A percentile compares a stretch with the other conserved stretches of the same genome.
phyloP scores from a whole-genome alignment of 441 rosid genomes.

The Brassica hybrid region DNA sequence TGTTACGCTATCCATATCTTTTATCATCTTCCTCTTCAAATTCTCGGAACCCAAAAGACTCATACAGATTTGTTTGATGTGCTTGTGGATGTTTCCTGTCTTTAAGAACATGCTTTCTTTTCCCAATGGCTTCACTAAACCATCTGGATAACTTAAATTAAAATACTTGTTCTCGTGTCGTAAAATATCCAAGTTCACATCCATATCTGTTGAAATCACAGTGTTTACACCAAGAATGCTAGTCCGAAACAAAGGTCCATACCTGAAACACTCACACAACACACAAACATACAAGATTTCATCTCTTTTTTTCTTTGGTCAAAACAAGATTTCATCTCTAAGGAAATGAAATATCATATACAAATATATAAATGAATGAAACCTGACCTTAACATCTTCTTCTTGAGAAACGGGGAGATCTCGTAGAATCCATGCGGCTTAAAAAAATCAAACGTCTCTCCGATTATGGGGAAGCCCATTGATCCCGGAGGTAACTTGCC shows the following conservation, averaged over 20 bases:
- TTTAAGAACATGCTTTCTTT: conserved; percentile 17
- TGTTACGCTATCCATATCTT: conserved; percentile 23
- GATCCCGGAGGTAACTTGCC: conserved; percentile 61
- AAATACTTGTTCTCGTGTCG: conserved; percentile 30
- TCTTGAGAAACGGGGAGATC: conserved; percentile 47
- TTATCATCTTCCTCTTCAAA: conserved; percentile 6
- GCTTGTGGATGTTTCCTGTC: conserved; percentile 23
- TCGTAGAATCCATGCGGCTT: conserved; percentile 44
- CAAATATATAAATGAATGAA: neutral
- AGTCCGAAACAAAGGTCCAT: conserved; percentile 52
- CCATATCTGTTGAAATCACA: conserved; percentile 50
- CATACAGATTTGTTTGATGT: conserved; percentile 10
- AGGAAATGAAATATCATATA: too few relatives aligned
- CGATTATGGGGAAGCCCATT: conserved; percentile 56
- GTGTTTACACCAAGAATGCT: conserved; percentile 44
- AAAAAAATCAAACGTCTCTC: conserved; percentile 49
- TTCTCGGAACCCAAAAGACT: conserved; percentile 13
- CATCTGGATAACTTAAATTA: conserved; percentile 4
- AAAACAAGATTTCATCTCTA: too few relatives aligned
- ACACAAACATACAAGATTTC: too few relatives aligned
- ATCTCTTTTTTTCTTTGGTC: too few relatives aligned
- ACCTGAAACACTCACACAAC: conserved; percentile 36
- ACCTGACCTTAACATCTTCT: conserved; percentile 25
- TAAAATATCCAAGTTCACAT: conserved; percentile 42
- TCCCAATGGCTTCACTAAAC: neutral